Conservation (phyloP, 768 basidiomycete species). For the Butyriboletus loyo region DNA sequence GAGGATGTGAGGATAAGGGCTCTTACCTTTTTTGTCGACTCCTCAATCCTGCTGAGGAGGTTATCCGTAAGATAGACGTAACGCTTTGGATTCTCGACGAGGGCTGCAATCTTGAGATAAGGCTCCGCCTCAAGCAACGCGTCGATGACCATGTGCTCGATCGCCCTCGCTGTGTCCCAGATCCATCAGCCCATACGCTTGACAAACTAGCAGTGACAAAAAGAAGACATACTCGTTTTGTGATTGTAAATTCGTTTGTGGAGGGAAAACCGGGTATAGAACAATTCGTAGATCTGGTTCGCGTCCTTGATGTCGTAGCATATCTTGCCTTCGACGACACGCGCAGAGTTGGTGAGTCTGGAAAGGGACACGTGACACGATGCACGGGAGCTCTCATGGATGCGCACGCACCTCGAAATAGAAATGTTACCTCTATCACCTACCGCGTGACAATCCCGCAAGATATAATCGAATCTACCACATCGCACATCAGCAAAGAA, state of each 20-base stretch:
- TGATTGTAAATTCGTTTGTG: conserved; percentile 84
- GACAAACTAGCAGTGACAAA: background rate
- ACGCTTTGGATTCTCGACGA: conserved; percentile 53
- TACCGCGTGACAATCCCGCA: conserved; percentile 68
- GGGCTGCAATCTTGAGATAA: conserved; percentile 54
- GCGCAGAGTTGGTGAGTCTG: conserved; percentile 71
- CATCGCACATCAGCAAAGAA: background rate
- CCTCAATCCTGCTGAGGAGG: conserved; percentile 60
- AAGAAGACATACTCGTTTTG: conserved; percentile 45
- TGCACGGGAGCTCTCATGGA: background rate
- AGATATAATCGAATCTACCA: conserved; percentile 76
- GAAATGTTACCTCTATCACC: conserved; percentile 59
- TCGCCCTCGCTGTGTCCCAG: conserved; percentile 53
- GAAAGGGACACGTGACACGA: background rate
- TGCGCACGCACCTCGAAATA: conserved; percentile 38
- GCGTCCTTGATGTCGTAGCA: conserved; percentile 83
- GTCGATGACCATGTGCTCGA: conserved; percentile 85
- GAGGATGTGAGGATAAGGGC: too few relatives aligned
- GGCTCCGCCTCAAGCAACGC: conserved; percentile 69
- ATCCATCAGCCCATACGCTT: background rate
- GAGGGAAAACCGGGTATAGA: conserved; percentile 69
- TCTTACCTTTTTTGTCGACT: conserved; percentile 36
- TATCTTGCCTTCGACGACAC: conserved; percentile 71
- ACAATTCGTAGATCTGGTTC: conserved; percentile 72
- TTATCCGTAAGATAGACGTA: conserved; percentile 69